Percentiles rank a stretch among this genome's conserved stretches.
phyloP scores from a whole-genome alignment of 2,329 filamentous ascomycete genomes.

The Fusarium pseudonygamai region DNA sequence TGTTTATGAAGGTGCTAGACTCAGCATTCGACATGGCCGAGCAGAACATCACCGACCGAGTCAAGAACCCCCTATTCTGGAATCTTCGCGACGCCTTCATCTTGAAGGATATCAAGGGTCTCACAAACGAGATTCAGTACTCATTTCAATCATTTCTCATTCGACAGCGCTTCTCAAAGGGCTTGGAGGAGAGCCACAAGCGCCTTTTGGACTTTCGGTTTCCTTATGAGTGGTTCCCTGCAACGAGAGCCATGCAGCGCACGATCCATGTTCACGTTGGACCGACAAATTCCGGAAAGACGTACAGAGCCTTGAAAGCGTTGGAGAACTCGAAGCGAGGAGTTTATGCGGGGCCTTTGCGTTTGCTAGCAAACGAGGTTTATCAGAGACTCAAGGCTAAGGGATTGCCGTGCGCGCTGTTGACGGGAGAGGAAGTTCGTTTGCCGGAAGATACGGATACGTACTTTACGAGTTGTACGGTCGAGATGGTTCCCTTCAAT shows the following conservation, averaged over 20 bases:
- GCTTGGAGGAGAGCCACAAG: constrained; percentile 67
- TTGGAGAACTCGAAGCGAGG: constrained; percentile 80
- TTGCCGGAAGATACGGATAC: constrained; percentile 67
- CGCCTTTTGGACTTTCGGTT: constrained; percentile 84
- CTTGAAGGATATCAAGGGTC: constrained; percentile 57
- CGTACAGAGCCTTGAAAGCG: constrained; percentile 89
- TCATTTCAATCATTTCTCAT: constrained; percentile 74
- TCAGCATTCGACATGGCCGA: constrained; percentile 58
- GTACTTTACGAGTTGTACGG: constrained; percentile 84
- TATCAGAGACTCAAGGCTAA: constrained; percentile 85
- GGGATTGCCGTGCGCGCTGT: constrained; percentile 77
- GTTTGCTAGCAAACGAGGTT: constrained; percentile 93
- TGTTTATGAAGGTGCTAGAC: constrained; percentile 58
- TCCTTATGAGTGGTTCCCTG: constrained; percentile 92
- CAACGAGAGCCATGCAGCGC: constrained; percentile 80
- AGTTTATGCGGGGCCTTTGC: constrained; percentile 89
- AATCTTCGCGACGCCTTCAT: constrained; percentile 69
- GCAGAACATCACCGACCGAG: constrained; percentile 48
- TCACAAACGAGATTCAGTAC: constrained; percentile 70
- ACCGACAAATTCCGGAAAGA: constrained; percentile 98
- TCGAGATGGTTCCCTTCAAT: constrained; percentile 80
- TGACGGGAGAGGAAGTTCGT: constrained; percentile 92
- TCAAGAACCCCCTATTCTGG: constrained; percentile 65
- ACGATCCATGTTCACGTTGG: constrained; percentile 93
- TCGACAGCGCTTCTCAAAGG: constrained; percentile 64